A percentile compares a stretch with the other conserved stretches of the same genome.
phyloP scores from a whole-genome alignment of 495 filamentous ascomycete species.

The Friedmanniomyces simplex region DNA sequence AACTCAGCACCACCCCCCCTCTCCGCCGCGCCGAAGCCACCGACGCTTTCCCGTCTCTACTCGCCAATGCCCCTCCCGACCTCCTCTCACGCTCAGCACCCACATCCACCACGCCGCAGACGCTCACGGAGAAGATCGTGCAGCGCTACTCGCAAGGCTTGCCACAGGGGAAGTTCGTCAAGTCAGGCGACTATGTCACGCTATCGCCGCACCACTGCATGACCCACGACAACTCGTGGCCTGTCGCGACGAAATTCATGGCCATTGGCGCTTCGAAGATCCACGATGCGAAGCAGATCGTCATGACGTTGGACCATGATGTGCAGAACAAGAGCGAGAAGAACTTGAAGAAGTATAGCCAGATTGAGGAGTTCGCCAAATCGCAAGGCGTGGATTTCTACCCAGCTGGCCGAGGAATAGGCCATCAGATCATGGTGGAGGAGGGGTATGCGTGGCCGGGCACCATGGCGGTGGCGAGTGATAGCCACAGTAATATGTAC shows the following conservation, averaged over 20 bases:
- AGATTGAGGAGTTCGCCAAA: slow-evolving; percentile 80
- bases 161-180: slow-evolving; percentile 50
- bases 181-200: slow-evolving; percentile 40
- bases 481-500: slow-evolving; percentile 83
- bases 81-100: slow-evolving; percentile 25
- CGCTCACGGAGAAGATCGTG: slow-evolving; percentile 86
- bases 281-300: slow-evolving; percentile 61
- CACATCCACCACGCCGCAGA: slow-evolving; percentile 48
- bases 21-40: slow-evolving; percentile 14
- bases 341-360: slow-evolving; percentile 74
- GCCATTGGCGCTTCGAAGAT: slow-evolving; percentile 73
- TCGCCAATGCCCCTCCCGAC: slow-evolving; percentile 28
- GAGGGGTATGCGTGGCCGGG: slow-evolving; percentile 76
- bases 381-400: slow-evolving; percentile 77
- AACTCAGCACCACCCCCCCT: not conserved
- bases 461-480: slow-evolving; percentile 69
- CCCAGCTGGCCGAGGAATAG: slow-evolving; percentile 72
- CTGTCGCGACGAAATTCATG: slow-evolving; percentile 77
- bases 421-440: slow-evolving; percentile 85
- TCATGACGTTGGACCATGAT: slow-evolving; percentile 90
- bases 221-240: slow-evolving; percentile 92
- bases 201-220: slow-evolving; percentile 67
- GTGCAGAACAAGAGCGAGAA: slow-evolving; percentile 76
- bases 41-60: slow-evolving; percentile 36
- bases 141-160: slow-evolving; percentile 67